A percentile compares a stretch with the other conserved stretches of the same genome.
phyloP scores from a whole-genome alignment of 257 asterid species.

The Solanum dulcamara region DNA sequence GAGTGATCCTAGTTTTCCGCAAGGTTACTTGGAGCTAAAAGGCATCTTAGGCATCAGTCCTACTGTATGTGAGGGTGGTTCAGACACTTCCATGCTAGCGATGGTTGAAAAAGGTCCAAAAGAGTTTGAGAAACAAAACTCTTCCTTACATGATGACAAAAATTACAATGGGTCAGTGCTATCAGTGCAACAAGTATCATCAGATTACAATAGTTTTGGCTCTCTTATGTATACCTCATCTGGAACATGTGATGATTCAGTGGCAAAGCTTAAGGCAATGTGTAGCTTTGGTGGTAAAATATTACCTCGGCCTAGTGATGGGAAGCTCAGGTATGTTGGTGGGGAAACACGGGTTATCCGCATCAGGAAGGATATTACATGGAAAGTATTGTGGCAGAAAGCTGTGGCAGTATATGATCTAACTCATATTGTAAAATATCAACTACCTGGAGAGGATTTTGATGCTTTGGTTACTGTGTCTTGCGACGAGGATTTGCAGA shows the following conservation, averaged over 20 bases:
- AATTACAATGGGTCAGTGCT: conserved; percentile 24
- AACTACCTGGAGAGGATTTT: conserved; percentile 95
- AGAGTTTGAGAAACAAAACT: conserved; percentile 27
- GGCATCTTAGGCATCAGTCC: conserved; percentile 44
- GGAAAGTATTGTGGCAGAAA: conserved; percentile 63
- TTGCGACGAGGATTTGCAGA: conserved; percentile 73
- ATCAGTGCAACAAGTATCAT: conserved; percentile 22
- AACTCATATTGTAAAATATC: conserved; percentile 61
- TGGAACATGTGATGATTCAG: conserved; percentile 44
- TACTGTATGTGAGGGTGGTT: conserved; percentile 47
- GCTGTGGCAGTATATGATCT: conserved; percentile 40
- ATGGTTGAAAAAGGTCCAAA: conserved; percentile 26
- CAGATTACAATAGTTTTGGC: conserved; percentile 26
- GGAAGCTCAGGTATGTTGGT: conserved; percentile 87
- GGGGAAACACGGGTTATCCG: conserved; percentile 88
- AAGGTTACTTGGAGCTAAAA: conserved; percentile 55
- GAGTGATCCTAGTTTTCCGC: conserved; percentile 44
- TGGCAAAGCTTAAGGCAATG: conserved; percentile 51
- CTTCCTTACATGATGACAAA: conserved; percentile 28
- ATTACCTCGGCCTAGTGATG: conserved; percentile 88
- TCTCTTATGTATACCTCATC: conserved; percentile 33
- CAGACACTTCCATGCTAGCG: conserved; percentile 46
- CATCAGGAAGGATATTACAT: conserved; percentile 55
- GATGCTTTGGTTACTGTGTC: conserved; percentile 88
- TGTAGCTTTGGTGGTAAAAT: conserved; percentile 93